phyloP scores from a whole-genome alignment of 805 yeast species.

The Sungouiozyma ichnusensis region DNA sequence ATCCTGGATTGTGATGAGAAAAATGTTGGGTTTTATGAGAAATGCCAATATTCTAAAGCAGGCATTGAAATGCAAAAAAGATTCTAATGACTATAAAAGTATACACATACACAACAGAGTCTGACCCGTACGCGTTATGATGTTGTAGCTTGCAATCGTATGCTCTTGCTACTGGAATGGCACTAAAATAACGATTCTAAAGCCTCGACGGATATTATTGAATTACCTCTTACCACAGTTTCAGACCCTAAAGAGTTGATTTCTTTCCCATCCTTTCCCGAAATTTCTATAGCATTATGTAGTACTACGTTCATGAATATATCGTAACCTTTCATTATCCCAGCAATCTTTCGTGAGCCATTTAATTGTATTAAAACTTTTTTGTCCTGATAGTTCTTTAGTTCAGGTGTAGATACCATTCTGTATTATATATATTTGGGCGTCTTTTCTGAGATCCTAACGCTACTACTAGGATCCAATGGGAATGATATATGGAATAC shows the following conservation, averaged over 20 bases:
- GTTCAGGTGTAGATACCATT: conserved; percentile 56
- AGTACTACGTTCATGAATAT: conserved; percentile 62
- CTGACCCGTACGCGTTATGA: too few relatives aligned
- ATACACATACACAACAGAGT: too few relatives aligned
- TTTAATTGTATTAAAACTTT: conserved; percentile 63
- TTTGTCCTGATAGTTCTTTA: conserved; percentile 65
- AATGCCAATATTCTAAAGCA: conserved; percentile 63
- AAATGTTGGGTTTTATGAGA: conserved; percentile 77
- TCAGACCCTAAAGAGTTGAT: conserved; percentile 51
- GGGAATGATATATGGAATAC: too few relatives aligned
- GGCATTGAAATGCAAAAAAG: conserved; percentile 58
- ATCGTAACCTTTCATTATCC: conserved; percentile 79
- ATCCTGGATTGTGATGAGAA: conserved; percentile 81
- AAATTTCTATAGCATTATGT: conserved; percentile 58
- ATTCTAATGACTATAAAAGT: too few relatives aligned
- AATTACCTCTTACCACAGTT: conserved; percentile 66
- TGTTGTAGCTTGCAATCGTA: too few relatives aligned
- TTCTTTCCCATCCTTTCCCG: conserved; percentile 30
- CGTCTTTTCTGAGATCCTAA: too few relatives aligned
- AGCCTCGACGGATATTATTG: conserved; percentile 62
- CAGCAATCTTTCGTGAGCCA: conserved; percentile 70
- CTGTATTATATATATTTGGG: neutral
- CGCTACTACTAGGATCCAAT: too few relatives aligned
- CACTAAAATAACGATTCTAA: conserved; percentile 14
- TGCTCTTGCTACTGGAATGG: too few relatives aligned